phyloP scores from a whole-genome alignment of 257 asterid genomes.

The Rauvolfia tetraphylla region DNA sequence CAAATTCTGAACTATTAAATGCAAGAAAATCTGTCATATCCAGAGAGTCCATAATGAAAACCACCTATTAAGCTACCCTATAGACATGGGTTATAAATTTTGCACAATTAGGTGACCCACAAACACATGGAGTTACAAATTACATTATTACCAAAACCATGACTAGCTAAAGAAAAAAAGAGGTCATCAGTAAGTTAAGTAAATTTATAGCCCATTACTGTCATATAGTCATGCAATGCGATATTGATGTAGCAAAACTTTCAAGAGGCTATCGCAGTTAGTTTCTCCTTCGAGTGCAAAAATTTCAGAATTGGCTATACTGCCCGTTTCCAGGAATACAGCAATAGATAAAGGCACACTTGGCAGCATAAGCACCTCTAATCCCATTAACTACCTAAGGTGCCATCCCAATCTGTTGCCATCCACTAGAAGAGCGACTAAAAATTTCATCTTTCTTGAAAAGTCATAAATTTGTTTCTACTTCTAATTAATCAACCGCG shows the following conservation, averaged over 20 bases:
- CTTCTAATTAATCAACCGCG: neutral
- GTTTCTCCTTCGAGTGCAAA: neutral
- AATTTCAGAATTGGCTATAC: neutral
- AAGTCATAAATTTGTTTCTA: neutral
- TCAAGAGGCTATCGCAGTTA: neutral
- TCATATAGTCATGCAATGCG: neutral
- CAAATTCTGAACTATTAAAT: neutral
- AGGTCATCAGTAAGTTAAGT: neutral
- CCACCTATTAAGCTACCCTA: too few species aligned
- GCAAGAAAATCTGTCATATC: neutral
- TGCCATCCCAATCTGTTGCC: neutral
- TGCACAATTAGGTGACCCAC: too few species aligned
- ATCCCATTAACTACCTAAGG: neutral
- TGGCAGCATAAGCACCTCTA: neutral
- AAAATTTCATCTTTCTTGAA: neutral
- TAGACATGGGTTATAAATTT: too few species aligned
- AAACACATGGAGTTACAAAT: too few species aligned
- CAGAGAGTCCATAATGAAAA: too few species aligned
- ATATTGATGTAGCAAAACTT: too few species aligned
- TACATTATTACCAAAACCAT: neutral
- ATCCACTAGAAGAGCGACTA: neutral
- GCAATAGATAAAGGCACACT: neutral
- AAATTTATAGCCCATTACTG: neutral
- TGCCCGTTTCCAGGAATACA: neutral
- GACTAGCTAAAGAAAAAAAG: neutral